Percentiles rank a stretch among this genome's conserved stretches.
Conservation (phyloP, 306 rosid species). For the Comarum palustre region DNA sequence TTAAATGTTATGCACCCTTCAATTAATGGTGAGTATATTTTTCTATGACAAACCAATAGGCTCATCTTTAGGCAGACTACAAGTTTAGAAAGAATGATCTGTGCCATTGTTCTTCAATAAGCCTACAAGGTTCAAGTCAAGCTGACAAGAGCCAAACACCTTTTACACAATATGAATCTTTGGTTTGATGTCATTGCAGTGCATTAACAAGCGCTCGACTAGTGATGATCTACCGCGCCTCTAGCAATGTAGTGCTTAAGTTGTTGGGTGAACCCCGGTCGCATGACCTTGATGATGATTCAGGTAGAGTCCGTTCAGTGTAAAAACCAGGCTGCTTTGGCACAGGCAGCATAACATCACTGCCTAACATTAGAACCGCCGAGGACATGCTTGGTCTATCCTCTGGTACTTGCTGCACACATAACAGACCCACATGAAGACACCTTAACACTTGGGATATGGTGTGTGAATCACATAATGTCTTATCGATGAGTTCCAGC, state of each 20-base stretch:
- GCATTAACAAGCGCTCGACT: background rate
- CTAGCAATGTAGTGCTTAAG: background rate
- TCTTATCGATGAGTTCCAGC: conserved; percentile 10
- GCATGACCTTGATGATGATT: background rate
- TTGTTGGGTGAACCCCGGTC: background rate
- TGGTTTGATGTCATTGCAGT: background rate
- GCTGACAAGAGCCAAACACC: background rate
- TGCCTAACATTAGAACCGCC: conserved; percentile 17
- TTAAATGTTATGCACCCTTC: too few relatives aligned
- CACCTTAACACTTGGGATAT: conserved; percentile 14
- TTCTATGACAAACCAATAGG: too few relatives aligned
- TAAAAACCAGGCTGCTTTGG: conserved; percentile 26
- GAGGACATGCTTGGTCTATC: conserved; percentile 27
- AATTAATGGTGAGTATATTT: too few relatives aligned
- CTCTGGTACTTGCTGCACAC: conserved; percentile 22
- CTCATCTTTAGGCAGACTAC: too few relatives aligned
- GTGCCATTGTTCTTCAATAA: background rate
- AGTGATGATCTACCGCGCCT: conserved; percentile 14
- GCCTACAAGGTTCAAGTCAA: background rate
- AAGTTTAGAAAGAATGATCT: background rate
- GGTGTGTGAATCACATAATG: background rate
- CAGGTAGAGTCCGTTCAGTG: background rate
- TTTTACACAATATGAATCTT: background rate
- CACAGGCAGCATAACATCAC: conserved; percentile 11
- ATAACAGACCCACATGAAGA: conserved; percentile 21